Evolutionary conservation across 2,329 filamentous ascomycete genomes (phyloP).

Genomic region (Cladorrhinum sp.): DNA sequence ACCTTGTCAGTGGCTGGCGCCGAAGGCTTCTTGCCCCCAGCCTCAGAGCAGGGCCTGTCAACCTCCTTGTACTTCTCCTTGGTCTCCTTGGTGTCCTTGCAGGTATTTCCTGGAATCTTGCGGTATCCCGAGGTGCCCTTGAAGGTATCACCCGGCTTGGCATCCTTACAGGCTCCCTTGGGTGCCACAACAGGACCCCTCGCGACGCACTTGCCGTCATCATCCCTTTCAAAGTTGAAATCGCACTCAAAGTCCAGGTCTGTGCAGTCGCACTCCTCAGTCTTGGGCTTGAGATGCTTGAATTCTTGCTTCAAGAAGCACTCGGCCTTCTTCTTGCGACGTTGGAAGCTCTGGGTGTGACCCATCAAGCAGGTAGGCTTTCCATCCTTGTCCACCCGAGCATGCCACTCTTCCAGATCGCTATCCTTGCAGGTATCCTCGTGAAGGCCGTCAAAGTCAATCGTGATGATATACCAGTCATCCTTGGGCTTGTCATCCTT

Average conservation of each 20-base stretch:
- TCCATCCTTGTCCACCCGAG: constrained; percentile 74
- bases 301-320: constrained; percentile 89
- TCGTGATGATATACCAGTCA: constrained; percentile 63
- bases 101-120: constrained; percentile 80
- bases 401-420: constrained; percentile 87
- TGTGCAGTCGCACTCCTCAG: constrained; percentile 75
- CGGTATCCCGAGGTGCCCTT: constrained; percentile 87
- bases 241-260: constrained; percentile 92
- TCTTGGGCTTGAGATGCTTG: constrained; percentile 68
- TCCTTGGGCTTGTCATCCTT: constrained; percentile 34
- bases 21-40: constrained; percentile 41
- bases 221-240: constrained; percentile 74
- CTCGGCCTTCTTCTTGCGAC: constrained; percentile 81
- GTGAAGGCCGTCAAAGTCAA: constrained; percentile 81
- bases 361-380: constrained; percentile 92
- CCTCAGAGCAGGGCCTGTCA: constrained; percentile 73
- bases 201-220: constrained; percentile 66
- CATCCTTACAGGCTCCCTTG: constrained; percentile 66
- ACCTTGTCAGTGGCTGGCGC: constrained; percentile 66
- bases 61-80: constrained; percentile 68
- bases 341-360: constrained; percentile 80
- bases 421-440: constrained; percentile 72
- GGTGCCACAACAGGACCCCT: constrained; percentile 63
- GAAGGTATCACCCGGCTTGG: constrained; percentile 67
- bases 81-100: constrained; percentile 56